Percentiles rank a stretch among this genome's conserved stretches.
phyloP scores from a whole-genome alignment of 2,329 filamentous ascomycete species.

The Penicillium nordicum region DNA sequence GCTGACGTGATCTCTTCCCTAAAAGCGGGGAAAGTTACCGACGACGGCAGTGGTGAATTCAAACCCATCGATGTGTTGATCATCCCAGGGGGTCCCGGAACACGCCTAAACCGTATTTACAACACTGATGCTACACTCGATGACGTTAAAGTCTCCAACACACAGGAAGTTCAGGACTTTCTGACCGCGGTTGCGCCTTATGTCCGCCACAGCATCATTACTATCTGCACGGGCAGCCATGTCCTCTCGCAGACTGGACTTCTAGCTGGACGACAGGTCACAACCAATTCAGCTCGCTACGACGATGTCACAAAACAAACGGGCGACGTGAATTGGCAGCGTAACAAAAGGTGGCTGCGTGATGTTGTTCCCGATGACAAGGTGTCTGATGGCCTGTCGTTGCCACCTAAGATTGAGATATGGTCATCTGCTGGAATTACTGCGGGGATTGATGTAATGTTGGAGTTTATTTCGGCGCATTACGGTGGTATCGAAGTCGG shows the following conservation, averaged over 20 bases:
- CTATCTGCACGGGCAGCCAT: conserved; percentile 6
- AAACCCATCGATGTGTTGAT: conserved; percentile 8
- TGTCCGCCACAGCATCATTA: conserved; percentile 7
- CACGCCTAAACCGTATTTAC: conserved; percentile 3
- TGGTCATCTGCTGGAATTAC: conserved; percentile 10
- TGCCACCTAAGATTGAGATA: conserved; percentile 1
- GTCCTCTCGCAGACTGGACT: conserved; percentile 5
- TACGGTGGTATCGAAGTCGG: conserved; percentile 5
- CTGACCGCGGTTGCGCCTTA: conserved; percentile 2
- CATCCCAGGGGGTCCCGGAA: conserved; percentile 2
- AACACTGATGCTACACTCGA: neutral
- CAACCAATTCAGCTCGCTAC: conserved; percentile 5
- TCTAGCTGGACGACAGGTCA: neutral
- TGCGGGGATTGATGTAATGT: conserved; percentile 9
- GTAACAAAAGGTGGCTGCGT: conserved; percentile 2
- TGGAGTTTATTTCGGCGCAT: conserved; percentile 8
- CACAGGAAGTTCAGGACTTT: conserved; percentile 3
- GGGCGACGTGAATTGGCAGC: neutral
- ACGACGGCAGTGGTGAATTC: neutral
- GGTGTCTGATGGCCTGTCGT: neutral
- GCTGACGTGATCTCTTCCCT: conserved; percentile 2
- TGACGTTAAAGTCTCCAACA: conserved; percentile 1
- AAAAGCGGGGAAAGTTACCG: neutral
- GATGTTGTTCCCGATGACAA: neutral
- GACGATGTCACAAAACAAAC: neutral